These are phyloP conservation scores for Serendipita sp. DNA, from an alignment of 768 basidiomycete species.

Conservation along the genomic window DNA sequence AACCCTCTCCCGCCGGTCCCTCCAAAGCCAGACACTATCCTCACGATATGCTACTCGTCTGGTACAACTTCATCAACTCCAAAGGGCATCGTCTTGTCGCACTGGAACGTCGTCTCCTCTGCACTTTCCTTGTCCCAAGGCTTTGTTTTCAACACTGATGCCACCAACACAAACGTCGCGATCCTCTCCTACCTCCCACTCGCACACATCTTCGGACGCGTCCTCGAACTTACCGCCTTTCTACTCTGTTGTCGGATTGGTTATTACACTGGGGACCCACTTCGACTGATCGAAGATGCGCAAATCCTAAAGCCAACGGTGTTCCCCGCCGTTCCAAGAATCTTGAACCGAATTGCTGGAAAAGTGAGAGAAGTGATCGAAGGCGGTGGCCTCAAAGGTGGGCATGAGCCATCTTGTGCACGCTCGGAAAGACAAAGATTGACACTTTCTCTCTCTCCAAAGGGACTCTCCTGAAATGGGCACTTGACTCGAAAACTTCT, in stretches of 20 bases:
- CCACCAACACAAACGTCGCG: slow-evolving; percentile 13
- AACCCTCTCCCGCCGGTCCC: slow-evolving; percentile 46
- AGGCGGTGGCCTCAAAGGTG: slow-evolving; percentile 29
- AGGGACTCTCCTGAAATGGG: slow-evolving; percentile 72
- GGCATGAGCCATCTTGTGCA: not conserved
- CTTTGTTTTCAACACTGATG: not conserved
- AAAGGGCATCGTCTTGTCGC: slow-evolving; percentile 72
- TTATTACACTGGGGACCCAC: slow-evolving; percentile 75
- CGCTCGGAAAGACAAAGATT: no score
- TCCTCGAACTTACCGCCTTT: slow-evolving; percentile 41
- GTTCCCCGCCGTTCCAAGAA: slow-evolving; percentile 77
- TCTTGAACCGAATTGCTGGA: slow-evolving; percentile 44
- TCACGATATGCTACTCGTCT: slow-evolving; percentile 88
- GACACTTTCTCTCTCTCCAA: not conserved
- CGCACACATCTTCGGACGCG: slow-evolving; percentile 57
- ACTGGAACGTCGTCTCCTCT: slow-evolving; percentile 46
- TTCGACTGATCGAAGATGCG: slow-evolving; percentile 84
- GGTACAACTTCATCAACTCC: slow-evolving; percentile 56
- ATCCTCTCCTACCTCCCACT: slow-evolving; percentile 67
- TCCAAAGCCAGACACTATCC: slow-evolving; percentile 45
- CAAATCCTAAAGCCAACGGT: slow-evolving; percentile 69
- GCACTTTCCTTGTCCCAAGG: slow-evolving; percentile 45
- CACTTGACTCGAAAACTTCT: slow-evolving; percentile 58
- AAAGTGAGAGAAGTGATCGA: slow-evolving; percentile 48
- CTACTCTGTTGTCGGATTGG: slow-evolving; percentile 57